Percentiles rank a stretch among this genome's conserved stretches.
Evolutionary conservation across 192 early-diverging fungal species (phyloP).

Genomic region (Spizellomyces punctatus): DNA sequence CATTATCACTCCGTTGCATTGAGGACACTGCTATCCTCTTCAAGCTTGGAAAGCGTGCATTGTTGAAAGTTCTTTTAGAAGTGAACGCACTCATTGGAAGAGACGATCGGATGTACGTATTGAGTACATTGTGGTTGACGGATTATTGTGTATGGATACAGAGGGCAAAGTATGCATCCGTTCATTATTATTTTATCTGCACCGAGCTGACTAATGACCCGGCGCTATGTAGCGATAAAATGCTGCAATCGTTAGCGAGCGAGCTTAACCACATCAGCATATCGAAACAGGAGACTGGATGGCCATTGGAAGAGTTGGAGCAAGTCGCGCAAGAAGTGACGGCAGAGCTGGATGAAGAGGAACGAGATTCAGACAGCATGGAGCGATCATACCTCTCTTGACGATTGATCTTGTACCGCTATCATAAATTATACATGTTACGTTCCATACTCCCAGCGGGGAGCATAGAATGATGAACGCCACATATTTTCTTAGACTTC

Average conservation of each 20-base stretch:
- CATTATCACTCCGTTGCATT: constrained; percentile 70
- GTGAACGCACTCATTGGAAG: constrained; percentile 78
- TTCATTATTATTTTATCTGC: not conserved
- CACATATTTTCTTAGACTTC: too few species aligned
- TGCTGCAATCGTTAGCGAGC: constrained; percentile 74
- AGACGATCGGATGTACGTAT: constrained; percentile 87
- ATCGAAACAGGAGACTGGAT: constrained; percentile 70
- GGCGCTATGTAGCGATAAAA: constrained; percentile 58
- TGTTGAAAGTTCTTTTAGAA: constrained; percentile 78
- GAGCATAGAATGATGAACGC: too few species aligned
- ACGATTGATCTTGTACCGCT: too few species aligned
- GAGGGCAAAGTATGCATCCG: constrained; percentile 58
- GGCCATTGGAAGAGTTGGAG: constrained; percentile 82
- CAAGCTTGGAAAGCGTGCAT: constrained; percentile 78
- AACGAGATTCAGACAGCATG: too few species aligned
- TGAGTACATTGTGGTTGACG: constrained; percentile 85
- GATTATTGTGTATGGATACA: constrained; percentile 98
- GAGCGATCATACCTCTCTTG: too few species aligned
- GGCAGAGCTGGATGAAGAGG: constrained; percentile 23
- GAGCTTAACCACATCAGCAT: constrained; percentile 75
- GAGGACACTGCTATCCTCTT: constrained; percentile 83
- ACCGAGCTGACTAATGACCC: not conserved
- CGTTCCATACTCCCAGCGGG: too few species aligned
- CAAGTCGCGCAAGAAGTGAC: constrained; percentile 56
- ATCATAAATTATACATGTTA: too few species aligned